Base-by-base conservation (phyloP, 2,329 filamentous ascomycete genomes). In the Pyricularia grisea region DNA sequence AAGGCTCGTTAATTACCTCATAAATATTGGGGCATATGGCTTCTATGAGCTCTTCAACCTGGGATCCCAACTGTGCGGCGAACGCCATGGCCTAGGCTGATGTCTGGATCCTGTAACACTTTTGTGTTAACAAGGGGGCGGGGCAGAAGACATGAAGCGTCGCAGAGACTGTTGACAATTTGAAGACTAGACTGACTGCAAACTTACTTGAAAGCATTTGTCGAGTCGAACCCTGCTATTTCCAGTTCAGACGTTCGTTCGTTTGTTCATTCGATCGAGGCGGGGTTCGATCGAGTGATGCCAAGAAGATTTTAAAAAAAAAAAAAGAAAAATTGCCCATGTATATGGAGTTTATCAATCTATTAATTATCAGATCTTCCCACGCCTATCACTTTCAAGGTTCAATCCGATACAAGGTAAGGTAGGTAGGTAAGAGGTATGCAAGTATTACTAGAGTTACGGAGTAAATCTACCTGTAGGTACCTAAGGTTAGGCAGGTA, bases 31-130 rank as follows among this genome's bases (percentile, higher is more conserved):
- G 83, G 14, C 88, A 84, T 70, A 93, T 81, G 61, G 85, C 82
- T 60, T 85, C 83, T 71, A 96, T 84, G 36, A 97, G 85, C 75
- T 93, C 88, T 71, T 92, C 90, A 1, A 87, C 88, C 73, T 94
- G 82, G 69, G 84, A 81, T 66, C 83, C 85, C 69, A 94, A 79
- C 75, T 83, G 85, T 72, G 89, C 87, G 73, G 88, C 84, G 78
- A 91, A 89, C 50, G 92, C 87, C 92, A 97, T 96, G 42, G 42
- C 42, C 14, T 50, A 9, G 42, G 17, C 42, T 50, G 17, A 20
- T n/a, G 42, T 50, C 42, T 50, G 17, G 42, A 50, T n/a, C 42
- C 42, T 50, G 20, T 50, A n/a, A 20, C 42, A 50, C 17, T n/a
- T n/a, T 14, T 20, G 42, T 50, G 42, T 50, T 50, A 50, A 9